Conservation (phyloP, 371 early-diverging fungal genomes). For the Mortierella sp. region DNA sequence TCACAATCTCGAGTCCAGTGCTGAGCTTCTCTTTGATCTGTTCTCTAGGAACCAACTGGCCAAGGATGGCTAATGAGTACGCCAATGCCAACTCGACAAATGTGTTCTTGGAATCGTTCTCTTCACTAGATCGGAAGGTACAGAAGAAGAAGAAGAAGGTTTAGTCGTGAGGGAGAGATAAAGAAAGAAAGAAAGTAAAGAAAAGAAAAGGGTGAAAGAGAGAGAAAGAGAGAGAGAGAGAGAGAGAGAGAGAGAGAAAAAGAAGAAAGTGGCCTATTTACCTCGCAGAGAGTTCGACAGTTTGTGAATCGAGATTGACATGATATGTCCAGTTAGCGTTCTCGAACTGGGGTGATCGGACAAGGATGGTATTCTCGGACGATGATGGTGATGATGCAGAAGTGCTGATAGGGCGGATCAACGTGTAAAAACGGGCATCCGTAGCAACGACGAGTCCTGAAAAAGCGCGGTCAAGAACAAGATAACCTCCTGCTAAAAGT, state of each 20-base stretch:
- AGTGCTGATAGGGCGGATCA: slow-evolving; percentile 55
- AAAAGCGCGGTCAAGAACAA: slow-evolving; percentile 86
- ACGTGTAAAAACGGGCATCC: slow-evolving; percentile 84
- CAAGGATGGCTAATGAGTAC: slow-evolving; percentile 58
- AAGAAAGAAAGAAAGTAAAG: not conserved
- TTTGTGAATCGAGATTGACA: slow-evolving; percentile 25
- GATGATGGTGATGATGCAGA: slow-evolving; percentile 43
- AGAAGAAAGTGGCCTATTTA: slow-evolving; percentile 2
- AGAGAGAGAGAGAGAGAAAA: not conserved
- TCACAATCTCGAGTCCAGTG: slow-evolving; percentile 71
- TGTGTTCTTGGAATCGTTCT: slow-evolving; percentile 52
- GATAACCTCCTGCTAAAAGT: slow-evolving; percentile 93
- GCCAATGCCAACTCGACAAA: slow-evolving; percentile 62
- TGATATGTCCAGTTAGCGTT: slow-evolving; percentile 73
- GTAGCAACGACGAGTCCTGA: slow-evolving; percentile 88
- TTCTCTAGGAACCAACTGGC: slow-evolving; percentile 37
- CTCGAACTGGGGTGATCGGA: slow-evolving; percentile 78
- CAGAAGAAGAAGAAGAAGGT: not conserved
- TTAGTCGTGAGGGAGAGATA: not conserved
- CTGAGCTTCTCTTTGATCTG: slow-evolving; percentile 27
- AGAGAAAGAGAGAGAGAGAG: not conserved
- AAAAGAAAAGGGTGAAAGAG: no score
- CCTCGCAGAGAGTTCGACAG: slow-evolving; percentile 26
- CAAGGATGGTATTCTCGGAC: slow-evolving; percentile 63
- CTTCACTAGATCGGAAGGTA: slow-evolving; percentile 30